Conservation (phyloP, 495 filamentous ascomycete genomes). For the Trichocladium antarcticum region DNA sequence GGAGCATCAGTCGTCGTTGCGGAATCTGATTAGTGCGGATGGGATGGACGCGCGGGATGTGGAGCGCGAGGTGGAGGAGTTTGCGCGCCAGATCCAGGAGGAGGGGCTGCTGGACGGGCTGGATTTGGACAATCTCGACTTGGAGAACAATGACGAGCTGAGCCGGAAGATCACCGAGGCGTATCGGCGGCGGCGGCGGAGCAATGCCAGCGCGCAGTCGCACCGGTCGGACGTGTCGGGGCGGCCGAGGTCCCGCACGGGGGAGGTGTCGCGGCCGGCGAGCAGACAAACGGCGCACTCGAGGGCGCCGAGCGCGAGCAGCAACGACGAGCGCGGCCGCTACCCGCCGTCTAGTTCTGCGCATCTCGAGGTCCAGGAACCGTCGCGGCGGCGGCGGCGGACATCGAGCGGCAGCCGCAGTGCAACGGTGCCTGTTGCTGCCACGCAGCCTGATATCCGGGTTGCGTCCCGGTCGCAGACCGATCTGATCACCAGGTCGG, state of each 20-base stretch:
- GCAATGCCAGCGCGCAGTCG: slow-evolving; percentile 28
- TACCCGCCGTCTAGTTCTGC: slow-evolving; percentile 36
- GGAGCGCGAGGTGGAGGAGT: slow-evolving; percentile 62
- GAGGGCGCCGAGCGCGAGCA: slow-evolving; percentile 28
- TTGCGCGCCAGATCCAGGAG: slow-evolving; percentile 76
- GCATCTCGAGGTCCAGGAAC: slow-evolving; percentile 36
- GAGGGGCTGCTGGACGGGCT: slow-evolving; percentile 79
- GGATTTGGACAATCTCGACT: slow-evolving; percentile 69
- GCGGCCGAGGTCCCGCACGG: slow-evolving; percentile 20
- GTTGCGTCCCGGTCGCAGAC: slow-evolving; percentile 43
- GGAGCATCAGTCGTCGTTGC: slow-evolving; percentile 75
- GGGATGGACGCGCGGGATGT: slow-evolving; percentile 63
- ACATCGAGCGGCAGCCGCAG: slow-evolving; percentile 35
- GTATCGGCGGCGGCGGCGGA: slow-evolving; percentile 53
- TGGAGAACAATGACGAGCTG: slow-evolving; percentile 69
- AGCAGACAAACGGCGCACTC: slow-evolving; percentile 35
- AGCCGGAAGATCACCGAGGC: slow-evolving; percentile 82
- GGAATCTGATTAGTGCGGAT: slow-evolving; percentile 67
- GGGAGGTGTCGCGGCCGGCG: slow-evolving; percentile 24
- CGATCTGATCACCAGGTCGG: slow-evolving; percentile 44
- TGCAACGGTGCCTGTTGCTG: slow-evolving; percentile 31
- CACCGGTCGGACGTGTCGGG: slow-evolving; percentile 21
- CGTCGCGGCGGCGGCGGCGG: slow-evolving; percentile 32
- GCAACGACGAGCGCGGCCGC: slow-evolving; percentile 32
- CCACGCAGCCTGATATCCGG: slow-evolving; percentile 30